Conservation (phyloP, 495 filamentous ascomycete species). For the Lophium mytilinum region DNA sequence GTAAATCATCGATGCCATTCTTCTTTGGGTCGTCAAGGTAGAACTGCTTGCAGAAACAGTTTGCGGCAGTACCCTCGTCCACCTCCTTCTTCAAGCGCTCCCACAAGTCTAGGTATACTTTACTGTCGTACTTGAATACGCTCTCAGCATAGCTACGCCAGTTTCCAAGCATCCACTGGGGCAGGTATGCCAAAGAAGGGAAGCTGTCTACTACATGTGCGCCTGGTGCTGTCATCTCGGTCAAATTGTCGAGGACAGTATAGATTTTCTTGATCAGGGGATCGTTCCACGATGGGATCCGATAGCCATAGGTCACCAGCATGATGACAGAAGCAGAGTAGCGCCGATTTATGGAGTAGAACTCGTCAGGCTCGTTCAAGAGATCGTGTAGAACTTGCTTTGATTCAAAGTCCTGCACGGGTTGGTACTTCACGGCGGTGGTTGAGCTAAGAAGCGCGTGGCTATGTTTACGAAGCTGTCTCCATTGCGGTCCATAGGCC, state of each 20-base stretch:
- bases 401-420: conserved; percentile 31
- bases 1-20: conserved; percentile 23
- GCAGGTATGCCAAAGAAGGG: conserved; percentile 16
- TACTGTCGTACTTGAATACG: conserved; percentile 19
- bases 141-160: conserved; percentile 20
- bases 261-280: conserved; percentile 23
- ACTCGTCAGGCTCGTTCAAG: conserved; percentile 23
- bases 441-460: conserved; percentile 25
- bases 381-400: conserved; percentile 27
- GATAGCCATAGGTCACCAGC: conserved; percentile 25
- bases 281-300: conserved; percentile 22
- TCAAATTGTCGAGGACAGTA: conserved; percentile 22
- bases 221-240: conserved; percentile 24
- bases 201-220: conserved; percentile 21
- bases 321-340: conserved; percentile 29
- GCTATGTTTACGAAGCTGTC: conserved; percentile 26
- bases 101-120: conserved; percentile 22
- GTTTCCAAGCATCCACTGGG: conserved; percentile 20
- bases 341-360: conserved; percentile 21
- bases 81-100: conserved; percentile 16
- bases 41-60: conserved; percentile 23
- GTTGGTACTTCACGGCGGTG: conserved; percentile 22
- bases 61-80: conserved; percentile 12
- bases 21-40: conserved; percentile 25
- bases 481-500: conserved; percentile 22